Evolutionary conservation across 345 rosid species (phyloP), one percentile per base, ranked within the genome.

Genomic region (Raphanus raphanistrum): DNA sequence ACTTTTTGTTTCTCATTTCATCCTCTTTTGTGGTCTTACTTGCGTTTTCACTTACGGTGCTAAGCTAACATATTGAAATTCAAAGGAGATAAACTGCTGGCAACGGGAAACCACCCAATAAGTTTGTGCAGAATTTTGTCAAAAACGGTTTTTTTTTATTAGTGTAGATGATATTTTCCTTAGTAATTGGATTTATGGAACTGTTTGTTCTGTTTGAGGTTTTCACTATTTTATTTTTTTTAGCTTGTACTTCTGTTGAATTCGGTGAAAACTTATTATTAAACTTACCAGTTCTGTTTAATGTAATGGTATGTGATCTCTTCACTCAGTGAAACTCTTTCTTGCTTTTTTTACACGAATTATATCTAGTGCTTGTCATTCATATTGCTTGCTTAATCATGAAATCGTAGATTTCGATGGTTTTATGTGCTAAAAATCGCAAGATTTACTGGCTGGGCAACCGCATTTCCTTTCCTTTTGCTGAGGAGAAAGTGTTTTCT

Each of bases 261-360:
- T 26, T 43, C 9, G 21, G 35, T 43, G 26, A 26, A 12, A 41
- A 59, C 61, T 57, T 25, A 11, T 16, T 66, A 6, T 12, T 67
- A 26, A 43, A 26, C 16, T 48, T 27, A 3, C 32, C 8, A 13
- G 13, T 21, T 10, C 72, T 71, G 16, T 58, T 15, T 29, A 61
- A 61, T 13, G 29, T 41, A 43, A 15, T 68, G 72, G 41, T 62
- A 61, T 60, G 35, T 57, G 52, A n/a, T 70, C 27, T 71, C 41
- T 60, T 72, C 61, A 29, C 33, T 28, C 43, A 41, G 8, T 52
- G 63, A 50, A 35, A 33, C 10, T 33, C 5, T 63, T 10, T 50
- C 48, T 50, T 73, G 7, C 63, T 63, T 73, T 72, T 61, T 43
- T 63, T 72, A 72, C 58, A 29, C 32, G n/a, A 31, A 32, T 8